Conservation (phyloP, 306 rosid species). For the Oxytropis ochrocephala region DNA sequence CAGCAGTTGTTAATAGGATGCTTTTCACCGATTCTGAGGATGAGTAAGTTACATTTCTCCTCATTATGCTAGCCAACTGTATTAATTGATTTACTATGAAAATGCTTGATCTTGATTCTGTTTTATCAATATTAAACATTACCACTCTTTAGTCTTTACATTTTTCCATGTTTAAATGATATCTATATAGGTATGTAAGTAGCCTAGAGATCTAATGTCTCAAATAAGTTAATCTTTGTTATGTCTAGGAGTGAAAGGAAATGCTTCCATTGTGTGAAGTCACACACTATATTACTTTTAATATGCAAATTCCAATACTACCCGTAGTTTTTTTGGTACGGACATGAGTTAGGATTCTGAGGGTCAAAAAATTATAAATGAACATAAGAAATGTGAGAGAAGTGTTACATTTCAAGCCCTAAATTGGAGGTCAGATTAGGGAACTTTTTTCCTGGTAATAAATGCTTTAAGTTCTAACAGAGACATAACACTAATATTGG, state of each 20-base stretch:
- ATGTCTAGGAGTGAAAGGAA: too few relatives aligned
- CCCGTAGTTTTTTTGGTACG: too few relatives aligned
- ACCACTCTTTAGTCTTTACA: neutral
- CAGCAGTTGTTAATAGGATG: constrained; percentile 65
- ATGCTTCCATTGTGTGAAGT: too few relatives aligned
- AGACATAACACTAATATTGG: neutral
- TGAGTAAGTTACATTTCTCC: constrained; percentile 59
- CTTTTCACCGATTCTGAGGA: constrained; percentile 96
- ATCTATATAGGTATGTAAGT: neutral
- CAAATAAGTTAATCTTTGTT: neutral
- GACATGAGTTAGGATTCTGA: too few relatives aligned
- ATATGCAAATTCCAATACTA: too few relatives aligned
- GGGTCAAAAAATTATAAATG: too few relatives aligned
- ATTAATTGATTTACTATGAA: constrained; percentile 11
- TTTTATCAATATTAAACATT: neutral
- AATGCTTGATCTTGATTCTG: constrained; percentile 9
- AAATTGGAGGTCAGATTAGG: neutral
- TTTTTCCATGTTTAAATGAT: neutral
- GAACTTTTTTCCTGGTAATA: neutral
- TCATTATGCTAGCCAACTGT: constrained; percentile 9
- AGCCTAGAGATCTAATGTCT: neutral
- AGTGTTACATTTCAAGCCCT: neutral
- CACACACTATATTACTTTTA: too few relatives aligned
- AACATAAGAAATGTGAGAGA: too few relatives aligned
- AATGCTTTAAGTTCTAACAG: neutral